Evolutionary conservation across 768 basidiomycete genomes (phyloP).

Genomic region (Lactarius tabidus): DNA sequence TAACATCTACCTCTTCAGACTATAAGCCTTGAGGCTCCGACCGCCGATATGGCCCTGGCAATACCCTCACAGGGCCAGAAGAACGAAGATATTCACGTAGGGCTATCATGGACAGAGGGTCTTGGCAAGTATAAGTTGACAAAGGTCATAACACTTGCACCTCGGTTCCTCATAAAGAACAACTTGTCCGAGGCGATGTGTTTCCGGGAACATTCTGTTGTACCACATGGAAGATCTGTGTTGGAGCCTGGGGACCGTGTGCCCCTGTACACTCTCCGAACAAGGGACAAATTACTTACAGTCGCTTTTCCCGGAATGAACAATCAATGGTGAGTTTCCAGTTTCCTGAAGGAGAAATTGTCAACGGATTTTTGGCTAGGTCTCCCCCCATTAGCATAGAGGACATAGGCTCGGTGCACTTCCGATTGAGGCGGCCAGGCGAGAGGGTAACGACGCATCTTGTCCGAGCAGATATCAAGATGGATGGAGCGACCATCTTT

Average conservation of each 20-base stretch:
- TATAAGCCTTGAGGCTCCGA: slow-evolving; percentile 87
- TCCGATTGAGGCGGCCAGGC: slow-evolving; percentile 54
- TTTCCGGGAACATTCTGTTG: slow-evolving; percentile 81
- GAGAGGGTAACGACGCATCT: slow-evolving; percentile 46
- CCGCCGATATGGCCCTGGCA: slow-evolving; percentile 81
- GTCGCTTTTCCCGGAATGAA: slow-evolving; percentile 84
- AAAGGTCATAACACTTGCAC: slow-evolving; percentile 88
- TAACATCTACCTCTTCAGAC: slow-evolving; percentile 39
- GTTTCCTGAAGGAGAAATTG: not conserved
- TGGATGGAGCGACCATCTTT: slow-evolving; percentile 88
- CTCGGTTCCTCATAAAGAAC: slow-evolving; percentile 89
- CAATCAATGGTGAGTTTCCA: slow-evolving; percentile 57
- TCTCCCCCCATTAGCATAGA: slow-evolving; percentile 89
- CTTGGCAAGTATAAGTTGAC: slow-evolving; percentile 96
- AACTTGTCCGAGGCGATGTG: slow-evolving; percentile 61
- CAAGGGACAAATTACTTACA: slow-evolving; percentile 71
- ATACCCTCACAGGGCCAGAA: slow-evolving; percentile 60
- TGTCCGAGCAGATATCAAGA: slow-evolving; percentile 69
- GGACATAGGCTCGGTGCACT: slow-evolving; percentile 80
- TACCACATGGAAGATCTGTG: slow-evolving; percentile 55
- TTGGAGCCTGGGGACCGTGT: slow-evolving; percentile 66
- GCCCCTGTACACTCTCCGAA: slow-evolving; percentile 62
- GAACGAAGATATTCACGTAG: slow-evolving; percentile 70
- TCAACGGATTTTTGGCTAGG: slow-evolving; percentile 43
- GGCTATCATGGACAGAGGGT: slow-evolving; percentile 90